A percentile compares a stretch with the other conserved stretches of the same genome.
Conservation (phyloP, 1,139 yeast species). For the Pichia sp. region DNA sequence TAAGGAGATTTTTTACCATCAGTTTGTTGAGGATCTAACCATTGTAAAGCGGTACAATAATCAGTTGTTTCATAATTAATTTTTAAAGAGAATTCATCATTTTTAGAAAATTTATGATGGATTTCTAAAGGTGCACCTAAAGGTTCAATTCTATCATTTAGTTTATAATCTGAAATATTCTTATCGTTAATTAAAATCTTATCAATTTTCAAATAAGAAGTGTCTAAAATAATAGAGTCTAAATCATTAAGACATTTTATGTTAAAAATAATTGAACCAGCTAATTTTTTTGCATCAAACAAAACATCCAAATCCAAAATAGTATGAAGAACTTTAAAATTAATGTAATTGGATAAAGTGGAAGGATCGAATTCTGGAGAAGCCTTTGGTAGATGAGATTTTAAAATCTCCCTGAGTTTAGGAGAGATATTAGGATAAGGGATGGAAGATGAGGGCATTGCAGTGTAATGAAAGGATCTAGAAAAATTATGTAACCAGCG, state of each 20-base stretch:
- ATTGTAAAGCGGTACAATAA: slow-evolving; percentile 79
- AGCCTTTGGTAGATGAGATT: slow-evolving; percentile 34
- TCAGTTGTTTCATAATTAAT: slow-evolving; percentile 62
- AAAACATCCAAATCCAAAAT: slow-evolving; percentile 47
- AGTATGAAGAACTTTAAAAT: slow-evolving; percentile 49
- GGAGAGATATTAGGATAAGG: slow-evolving; percentile 25
- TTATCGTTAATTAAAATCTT: slow-evolving; percentile 41
- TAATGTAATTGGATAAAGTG: slow-evolving; percentile 63
- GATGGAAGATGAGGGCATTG: slow-evolving; percentile 1
- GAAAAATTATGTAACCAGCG: too few species aligned
- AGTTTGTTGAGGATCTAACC: slow-evolving; percentile 74
- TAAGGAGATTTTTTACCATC: slow-evolving; percentile 68
- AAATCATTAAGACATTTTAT: slow-evolving; percentile 32
- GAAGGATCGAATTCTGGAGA: slow-evolving; percentile 68
- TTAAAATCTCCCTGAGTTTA: slow-evolving; percentile 22
- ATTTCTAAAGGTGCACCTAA: slow-evolving; percentile 61
- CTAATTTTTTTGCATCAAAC: slow-evolving; percentile 47
- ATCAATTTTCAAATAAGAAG: slow-evolving; percentile 56
- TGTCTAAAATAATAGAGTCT: slow-evolving; percentile 50
- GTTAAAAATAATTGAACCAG: slow-evolving; percentile 51
- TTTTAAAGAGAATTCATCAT: slow-evolving; percentile 31
- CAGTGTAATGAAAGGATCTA: too few species aligned
- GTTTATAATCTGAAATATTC: slow-evolving; percentile 29
- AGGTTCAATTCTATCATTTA: slow-evolving; percentile 50
- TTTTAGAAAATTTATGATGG: slow-evolving; percentile 15